Conservation (phyloP, 192 early-diverging fungal species). For the Radiomyces spectabilis region DNA sequence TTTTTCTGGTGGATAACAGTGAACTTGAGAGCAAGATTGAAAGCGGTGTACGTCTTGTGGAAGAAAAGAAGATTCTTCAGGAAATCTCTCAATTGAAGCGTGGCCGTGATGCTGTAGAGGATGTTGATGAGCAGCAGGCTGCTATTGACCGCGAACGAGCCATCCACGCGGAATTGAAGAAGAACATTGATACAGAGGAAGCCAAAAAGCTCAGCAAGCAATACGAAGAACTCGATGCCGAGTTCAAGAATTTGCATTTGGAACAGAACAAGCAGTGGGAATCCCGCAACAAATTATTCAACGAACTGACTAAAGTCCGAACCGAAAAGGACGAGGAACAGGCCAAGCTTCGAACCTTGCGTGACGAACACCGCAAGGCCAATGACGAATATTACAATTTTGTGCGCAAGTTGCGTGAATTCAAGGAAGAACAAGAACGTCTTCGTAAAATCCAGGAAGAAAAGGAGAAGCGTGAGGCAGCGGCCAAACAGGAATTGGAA, state of each 20-base stretch:
- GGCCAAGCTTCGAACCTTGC: conserved; percentile 55
- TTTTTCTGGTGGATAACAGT: conserved; percentile 22
- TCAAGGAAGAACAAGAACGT: conserved; percentile 60
- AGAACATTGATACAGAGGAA: conserved; percentile 55
- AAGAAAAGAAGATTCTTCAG: conserved; percentile 83
- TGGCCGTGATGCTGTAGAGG: conserved; percentile 64
- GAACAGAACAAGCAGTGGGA: conserved; percentile 56
- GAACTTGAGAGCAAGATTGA: conserved; percentile 74
- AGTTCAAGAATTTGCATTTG: conserved; percentile 60
- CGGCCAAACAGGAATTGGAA: conserved; percentile 74
- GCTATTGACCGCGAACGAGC: conserved; percentile 50
- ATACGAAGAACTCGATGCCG: conserved; percentile 61
- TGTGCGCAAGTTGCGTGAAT: conserved; percentile 61
- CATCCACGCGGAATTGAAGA: conserved; percentile 58
- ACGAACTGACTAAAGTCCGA: conserved; percentile 65
- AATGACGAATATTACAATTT: conserved; percentile 70
- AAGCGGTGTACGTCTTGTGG: conserved; percentile 72
- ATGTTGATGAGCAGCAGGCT: conserved; percentile 43
- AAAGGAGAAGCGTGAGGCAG: conserved; percentile 56
- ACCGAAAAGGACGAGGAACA: conserved; percentile 64
- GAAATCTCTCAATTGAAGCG: conserved; percentile 78
- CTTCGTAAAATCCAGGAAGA: conserved; percentile 58
- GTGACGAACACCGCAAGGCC: conserved; percentile 61
- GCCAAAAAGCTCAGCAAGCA: conserved; percentile 59
- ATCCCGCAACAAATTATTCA: conserved; percentile 56